These are phyloP conservation scores for Microdochium trichocladiopsis DNA, from an alignment of 2,329 filamentous ascomycete species.

Conservation along the genomic window DNA sequence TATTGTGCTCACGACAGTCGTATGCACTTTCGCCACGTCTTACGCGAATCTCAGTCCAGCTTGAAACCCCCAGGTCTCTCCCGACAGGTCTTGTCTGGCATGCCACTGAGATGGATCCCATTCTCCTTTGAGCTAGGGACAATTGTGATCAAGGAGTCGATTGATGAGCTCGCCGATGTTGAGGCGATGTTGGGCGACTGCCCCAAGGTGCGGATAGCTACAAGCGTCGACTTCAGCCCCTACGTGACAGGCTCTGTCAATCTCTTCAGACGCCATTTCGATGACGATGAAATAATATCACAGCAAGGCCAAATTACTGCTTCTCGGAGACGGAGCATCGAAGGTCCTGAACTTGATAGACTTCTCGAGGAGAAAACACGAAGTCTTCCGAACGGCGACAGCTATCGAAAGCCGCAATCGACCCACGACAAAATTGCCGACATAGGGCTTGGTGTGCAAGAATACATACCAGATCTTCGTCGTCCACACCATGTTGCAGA, in stretches of 20 bases:
- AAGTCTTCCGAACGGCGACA: too few species aligned
- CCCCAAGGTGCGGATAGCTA: not conserved
- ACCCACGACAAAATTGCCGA: too few species aligned
- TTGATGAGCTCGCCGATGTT: not conserved
- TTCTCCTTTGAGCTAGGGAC: not conserved
- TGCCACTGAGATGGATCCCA: not conserved
- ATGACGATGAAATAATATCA: not conserved
- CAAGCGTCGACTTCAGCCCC: not conserved
- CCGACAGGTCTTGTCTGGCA: not conserved
- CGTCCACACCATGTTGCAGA: too few species aligned
- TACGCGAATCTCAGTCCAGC: not conserved
- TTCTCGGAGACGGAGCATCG: too few species aligned
- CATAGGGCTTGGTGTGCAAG: too few species aligned
- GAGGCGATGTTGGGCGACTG: not conserved
- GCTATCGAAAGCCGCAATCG: too few species aligned
- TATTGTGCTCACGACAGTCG: slow-evolving; percentile 3
- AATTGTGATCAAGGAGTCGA: not conserved
- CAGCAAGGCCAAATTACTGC: too few species aligned
- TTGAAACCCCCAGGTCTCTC: not conserved
- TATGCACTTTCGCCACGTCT: slow-evolving; percentile 11
- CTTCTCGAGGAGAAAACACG: too few species aligned
- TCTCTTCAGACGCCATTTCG: not conserved
- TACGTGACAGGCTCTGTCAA: not conserved
- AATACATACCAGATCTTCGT: too few species aligned
- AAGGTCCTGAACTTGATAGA: too few species aligned